Percentiles rank a stretch among this genome's conserved stretches.
Evolutionary conservation across 2,329 filamentous ascomycete species (phyloP).

Genomic region (Xylogone sp.): DNA sequence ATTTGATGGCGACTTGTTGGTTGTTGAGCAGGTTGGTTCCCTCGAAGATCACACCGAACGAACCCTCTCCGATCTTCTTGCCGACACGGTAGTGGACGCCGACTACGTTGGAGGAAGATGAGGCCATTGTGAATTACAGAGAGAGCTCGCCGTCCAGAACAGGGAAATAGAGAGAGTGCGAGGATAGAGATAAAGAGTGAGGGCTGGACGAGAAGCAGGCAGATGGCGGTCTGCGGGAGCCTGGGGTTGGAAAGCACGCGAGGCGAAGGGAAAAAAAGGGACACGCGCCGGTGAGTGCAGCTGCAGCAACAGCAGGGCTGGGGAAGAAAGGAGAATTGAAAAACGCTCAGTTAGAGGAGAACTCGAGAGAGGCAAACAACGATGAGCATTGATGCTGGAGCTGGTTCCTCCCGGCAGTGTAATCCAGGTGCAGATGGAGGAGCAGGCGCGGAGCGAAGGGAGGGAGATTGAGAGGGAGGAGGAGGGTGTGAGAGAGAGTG

Average conservation of each 20-base stretch:
- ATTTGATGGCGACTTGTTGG: constrained; percentile 99
- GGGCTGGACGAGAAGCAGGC: not conserved
- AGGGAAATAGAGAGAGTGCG: not conserved
- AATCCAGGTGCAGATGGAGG: not conserved
- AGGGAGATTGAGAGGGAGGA: not conserved
- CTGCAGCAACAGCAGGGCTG: not conserved
- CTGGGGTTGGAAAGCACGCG: not conserved
- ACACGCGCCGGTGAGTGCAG: not conserved
- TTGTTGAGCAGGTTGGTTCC: constrained; percentile 98
- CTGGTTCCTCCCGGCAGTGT: not conserved
- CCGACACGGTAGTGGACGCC: constrained; percentile 98
- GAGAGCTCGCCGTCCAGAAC: constrained; percentile 3
- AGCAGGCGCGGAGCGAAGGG: not conserved
- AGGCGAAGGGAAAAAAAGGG: not conserved
- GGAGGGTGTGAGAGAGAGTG: not conserved
- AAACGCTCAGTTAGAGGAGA: not conserved
- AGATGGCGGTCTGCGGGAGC: constrained; percentile 1
- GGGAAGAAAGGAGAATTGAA: not conserved
- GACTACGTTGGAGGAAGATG: constrained; percentile 76
- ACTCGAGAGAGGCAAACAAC: not conserved
- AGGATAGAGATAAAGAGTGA: not conserved
- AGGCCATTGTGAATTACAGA: constrained; percentile 22
- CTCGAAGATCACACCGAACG: constrained; percentile 98
- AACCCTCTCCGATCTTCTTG: constrained; percentile 99
- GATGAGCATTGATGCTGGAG: not conserved